Base-by-base conservation (phyloP, 495 filamentous ascomycete species). In the Glutinoglossum americanum region DNA sequence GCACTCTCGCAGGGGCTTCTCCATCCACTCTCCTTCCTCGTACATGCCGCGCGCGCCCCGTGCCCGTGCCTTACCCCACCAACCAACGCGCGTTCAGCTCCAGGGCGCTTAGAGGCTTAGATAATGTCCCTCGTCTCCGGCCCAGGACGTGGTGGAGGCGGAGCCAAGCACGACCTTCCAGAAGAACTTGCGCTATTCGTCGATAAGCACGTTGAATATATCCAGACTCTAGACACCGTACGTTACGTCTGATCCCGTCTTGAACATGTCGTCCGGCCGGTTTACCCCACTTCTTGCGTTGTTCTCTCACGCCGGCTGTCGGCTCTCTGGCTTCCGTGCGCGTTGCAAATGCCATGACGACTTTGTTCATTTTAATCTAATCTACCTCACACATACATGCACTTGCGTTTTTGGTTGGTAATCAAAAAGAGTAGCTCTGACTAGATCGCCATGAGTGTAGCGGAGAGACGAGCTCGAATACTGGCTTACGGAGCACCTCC, bases 401-500 rank as follows among this genome's bases (percentile, higher is more conserved):
- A 7, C 15, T 8, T 17, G 2, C 13, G 37, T 41, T 41, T 2
- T 41, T 41, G 5, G 37, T 72, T 72, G 67, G 71, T 67, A 60
- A 61, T 57, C 67, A n/a, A n/a, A n/a, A n/a, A n/a, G n/a, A n/a
- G n/a, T n/a, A n/a, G n/a, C n/a, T n/a, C n/a, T n/a, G n/a, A n/a
- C n/a, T n/a, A n/a, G n/a, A n/a, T n/a, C n/a, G n/a, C n/a, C n/a
- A n/a, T n/a, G n/a, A n/a, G n/a, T 45, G 9, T 72, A 87, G 82
- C 77, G 84, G 61, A 86, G 83, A 71, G 89, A 96, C 71, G 87
- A 94, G 66, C 80, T 94, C 59, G 89, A 96, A 67, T 97, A 97
- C 71, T 94, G 89, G 82, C 76, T 96, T 62, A 97, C 93, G 6
- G 89, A 96, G 69, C 92, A 98, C 65, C 79, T 98, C 56, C 86